These are phyloP conservation scores for Candida ficus DNA, from an alignment of 805 yeast genomes.

Conservation along the genomic window DNA sequence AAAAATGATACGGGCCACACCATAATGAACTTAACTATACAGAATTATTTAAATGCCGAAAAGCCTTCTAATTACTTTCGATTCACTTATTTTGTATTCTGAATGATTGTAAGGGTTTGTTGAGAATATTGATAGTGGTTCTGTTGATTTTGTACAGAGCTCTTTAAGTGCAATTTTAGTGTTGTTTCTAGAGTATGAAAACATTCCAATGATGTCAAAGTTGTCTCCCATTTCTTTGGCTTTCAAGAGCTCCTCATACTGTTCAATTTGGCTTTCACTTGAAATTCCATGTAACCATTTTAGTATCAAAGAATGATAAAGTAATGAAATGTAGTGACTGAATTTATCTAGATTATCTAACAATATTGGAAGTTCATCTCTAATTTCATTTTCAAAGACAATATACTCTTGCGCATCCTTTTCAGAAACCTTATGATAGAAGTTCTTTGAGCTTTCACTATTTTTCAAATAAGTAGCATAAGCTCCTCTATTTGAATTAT, in stretches of 20 bases:
- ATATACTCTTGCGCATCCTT: constrained; percentile 20
- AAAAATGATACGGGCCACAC: constrained; percentile 9
- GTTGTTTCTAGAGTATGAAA: constrained; percentile 25
- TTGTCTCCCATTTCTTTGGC: constrained; percentile 25
- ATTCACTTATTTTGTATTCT: constrained; percentile 12
- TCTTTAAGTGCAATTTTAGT: constrained; percentile 27
- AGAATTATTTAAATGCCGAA: constrained; percentile 15
- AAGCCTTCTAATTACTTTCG: constrained; percentile 18
- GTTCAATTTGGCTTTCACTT: constrained; percentile 25
- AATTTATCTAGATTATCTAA: constrained; percentile 13
- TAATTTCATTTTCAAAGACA: constrained; percentile 22
- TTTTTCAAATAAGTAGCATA: constrained; percentile 21
- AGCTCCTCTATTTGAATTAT: constrained; percentile 29
- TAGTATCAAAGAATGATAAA: constrained; percentile 20
- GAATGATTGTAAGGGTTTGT: neutral
- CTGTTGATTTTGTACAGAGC: constrained; percentile 17
- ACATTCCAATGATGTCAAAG: constrained; percentile 33
- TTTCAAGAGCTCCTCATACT: constrained; percentile 21
- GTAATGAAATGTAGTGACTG: constrained; percentile 17
- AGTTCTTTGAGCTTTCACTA: constrained; percentile 7
- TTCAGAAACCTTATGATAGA: constrained; percentile 3
- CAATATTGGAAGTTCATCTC: constrained; percentile 28
- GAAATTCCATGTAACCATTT: constrained; percentile 28
- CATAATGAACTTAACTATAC: neutral
- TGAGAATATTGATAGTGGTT: constrained; percentile 1